Evolutionary conservation across 176 grass and related monocot genomes (phyloP), one percentile per base, ranked within the genome.

Genomic region (Juncus effusus): DNA sequence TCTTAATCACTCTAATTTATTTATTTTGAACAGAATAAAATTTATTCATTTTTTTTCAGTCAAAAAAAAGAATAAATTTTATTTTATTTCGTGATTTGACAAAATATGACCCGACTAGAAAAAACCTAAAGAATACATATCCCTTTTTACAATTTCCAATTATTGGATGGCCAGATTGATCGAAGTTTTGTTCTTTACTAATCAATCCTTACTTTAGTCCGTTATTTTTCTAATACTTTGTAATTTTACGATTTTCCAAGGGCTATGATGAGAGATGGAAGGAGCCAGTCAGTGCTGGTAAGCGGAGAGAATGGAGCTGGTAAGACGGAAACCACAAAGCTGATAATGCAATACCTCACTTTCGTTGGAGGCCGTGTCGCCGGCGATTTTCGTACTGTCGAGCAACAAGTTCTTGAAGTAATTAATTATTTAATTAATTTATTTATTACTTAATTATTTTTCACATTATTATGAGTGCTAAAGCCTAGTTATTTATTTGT

Each of bases 341-440:
- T 88, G 19, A 80, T 94, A 47, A 94, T 94, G 85, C 85, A 79
- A 66, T 88, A 88, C 51, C 79, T 94, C 62, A 94, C 85, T 78
- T 83, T 87, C 80, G 82, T 94, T 53, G 90, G 90, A 51, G 90
- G 90, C 1, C 80, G 74, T 74, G 69, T 83, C 66, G 71, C 82
- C 64, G 79, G 76, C 36, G 79, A 94, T 85, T 64, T 84, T 64
- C 79, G 85, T 47, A 82, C 90, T 0, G 90, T 94, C 52, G 90
- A 94, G 67, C 90, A 94, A 78, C 90, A 94, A 83, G 82, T 94
- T 80, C 76, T 94, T 59, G 90, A 94, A 72, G 90, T 88, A 80
- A 60, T 69, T 16, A 44, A 47, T 67, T 77, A 37, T 74, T 82
- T 51, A 60, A 10, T 70, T 51, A 45, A 45, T 66, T 37, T 80